These are phyloP conservation scores for Akanthomyces dipterigenus DNA, from an alignment of 2,329 filamentous ascomycete genomes.

Conservation along the genomic window DNA sequence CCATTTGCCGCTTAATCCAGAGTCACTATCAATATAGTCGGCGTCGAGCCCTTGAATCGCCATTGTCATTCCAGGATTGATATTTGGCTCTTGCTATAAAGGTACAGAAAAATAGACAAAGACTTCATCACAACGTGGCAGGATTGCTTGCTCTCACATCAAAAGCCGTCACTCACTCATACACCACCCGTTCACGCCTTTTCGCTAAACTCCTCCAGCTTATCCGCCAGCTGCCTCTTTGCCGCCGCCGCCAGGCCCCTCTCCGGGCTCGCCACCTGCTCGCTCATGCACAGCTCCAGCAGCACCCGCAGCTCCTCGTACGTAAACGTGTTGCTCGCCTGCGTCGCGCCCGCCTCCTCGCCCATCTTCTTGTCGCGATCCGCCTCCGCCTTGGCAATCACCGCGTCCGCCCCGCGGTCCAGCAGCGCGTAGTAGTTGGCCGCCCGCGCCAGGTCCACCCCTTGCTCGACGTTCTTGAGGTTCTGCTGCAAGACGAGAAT, in stretches of 20 bases:
- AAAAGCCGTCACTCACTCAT: background rate
- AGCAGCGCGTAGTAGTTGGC: slow-evolving; percentile 66
- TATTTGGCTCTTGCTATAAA: background rate
- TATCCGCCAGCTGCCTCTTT: slow-evolving; percentile 63
- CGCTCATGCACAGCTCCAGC: slow-evolving; percentile 62
- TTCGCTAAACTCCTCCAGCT: slow-evolving; percentile 63
- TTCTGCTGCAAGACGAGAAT: slow-evolving; percentile 94
- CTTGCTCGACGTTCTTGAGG: slow-evolving; percentile 81
- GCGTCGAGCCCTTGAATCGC: background rate
- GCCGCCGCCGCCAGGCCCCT: slow-evolving; percentile 61
- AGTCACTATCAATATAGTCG: background rate
- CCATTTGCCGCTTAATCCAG: too few species aligned
- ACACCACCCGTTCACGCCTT: slow-evolving; percentile 47
- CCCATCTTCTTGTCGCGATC: slow-evolving; percentile 30
- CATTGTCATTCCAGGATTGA: background rate
- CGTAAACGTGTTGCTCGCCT: slow-evolving; percentile 40
- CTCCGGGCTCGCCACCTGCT: slow-evolving; percentile 58
- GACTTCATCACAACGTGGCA: background rate
- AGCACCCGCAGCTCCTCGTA: slow-evolving; percentile 62
- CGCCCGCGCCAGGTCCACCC: slow-evolving; percentile 56
- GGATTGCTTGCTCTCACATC: too few species aligned
- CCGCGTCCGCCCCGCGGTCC: slow-evolving; percentile 55
- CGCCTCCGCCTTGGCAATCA: slow-evolving; percentile 56
- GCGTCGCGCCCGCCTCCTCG: slow-evolving; percentile 18
- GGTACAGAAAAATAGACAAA: background rate